A percentile compares a stretch with the other conserved stretches of the same genome.
Conservation (phyloP, 2,329 filamentous ascomycete genomes). For the Trichoderma citrinoviride region DNA sequence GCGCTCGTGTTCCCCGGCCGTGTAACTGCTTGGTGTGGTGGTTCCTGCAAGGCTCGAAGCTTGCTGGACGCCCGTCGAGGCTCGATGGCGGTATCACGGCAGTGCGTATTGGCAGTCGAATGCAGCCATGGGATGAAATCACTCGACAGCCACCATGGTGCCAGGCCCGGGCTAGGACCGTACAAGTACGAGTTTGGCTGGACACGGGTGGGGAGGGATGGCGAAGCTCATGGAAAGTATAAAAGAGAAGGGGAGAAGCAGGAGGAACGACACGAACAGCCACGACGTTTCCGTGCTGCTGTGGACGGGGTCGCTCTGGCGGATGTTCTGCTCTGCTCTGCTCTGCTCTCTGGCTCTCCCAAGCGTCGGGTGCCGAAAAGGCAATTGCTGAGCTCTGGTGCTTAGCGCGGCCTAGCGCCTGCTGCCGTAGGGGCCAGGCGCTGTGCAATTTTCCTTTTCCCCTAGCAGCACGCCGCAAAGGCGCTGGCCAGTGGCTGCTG, state of each 20-base stretch:
- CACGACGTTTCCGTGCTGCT: conserved; percentile 13
- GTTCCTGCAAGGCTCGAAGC: conserved; percentile 20
- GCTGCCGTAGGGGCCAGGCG: neutral
- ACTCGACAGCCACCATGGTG: conserved; percentile 10
- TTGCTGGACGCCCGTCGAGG: conserved; percentile 14
- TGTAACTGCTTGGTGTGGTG: conserved; percentile 9
- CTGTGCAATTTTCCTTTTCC: conserved; percentile 15
- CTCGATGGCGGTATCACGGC: conserved; percentile 19
- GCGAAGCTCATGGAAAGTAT: conserved; percentile 6
- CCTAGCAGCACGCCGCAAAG: conserved; percentile 7
- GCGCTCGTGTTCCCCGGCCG: conserved; percentile 11
- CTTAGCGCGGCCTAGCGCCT: conserved; percentile 7
- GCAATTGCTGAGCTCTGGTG: conserved; percentile 16
- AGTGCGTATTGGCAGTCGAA: conserved; percentile 20
- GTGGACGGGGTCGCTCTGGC: too few relatives aligned
- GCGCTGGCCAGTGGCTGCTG: conserved; percentile 6
- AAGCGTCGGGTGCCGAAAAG: conserved; percentile 18
- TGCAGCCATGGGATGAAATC: conserved; percentile 13
- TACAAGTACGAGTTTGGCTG: too few relatives aligned
- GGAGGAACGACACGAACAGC: neutral
- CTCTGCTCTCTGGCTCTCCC: neutral
- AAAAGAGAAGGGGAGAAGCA: conserved; percentile 3
- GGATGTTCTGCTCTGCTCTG: too few relatives aligned
- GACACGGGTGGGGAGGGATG: neutral
- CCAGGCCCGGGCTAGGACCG: neutral